Evolutionary conservation across 1,284 basidiomycete species (phyloP).

Genomic region (Microstroma glucosiphilum): DNA sequence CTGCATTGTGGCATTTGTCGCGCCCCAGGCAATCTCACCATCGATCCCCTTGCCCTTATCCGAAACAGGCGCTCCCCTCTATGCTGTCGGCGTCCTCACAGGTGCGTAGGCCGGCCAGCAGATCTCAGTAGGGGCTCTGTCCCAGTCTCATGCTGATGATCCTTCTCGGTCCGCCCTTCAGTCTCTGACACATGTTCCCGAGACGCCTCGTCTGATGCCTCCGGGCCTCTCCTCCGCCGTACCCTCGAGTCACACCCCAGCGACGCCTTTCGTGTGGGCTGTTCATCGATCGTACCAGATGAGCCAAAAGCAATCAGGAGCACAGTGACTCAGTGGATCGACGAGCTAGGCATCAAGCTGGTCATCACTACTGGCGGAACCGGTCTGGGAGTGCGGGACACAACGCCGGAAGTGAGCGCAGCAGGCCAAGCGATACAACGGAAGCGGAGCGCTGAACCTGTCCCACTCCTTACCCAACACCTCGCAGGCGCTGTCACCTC

Average conservation of each 20-base stretch:
- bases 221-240: conserved; percentile 25
- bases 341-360: conserved; percentile 15
- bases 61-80: background rate
- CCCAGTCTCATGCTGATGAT: too few species aligned
- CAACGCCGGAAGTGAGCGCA: conserved; percentile 67
- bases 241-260: conserved; percentile 10
- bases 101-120: too few species aligned
- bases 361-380: conserved; percentile 74
- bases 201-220: conserved; percentile 18
- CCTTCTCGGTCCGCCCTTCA: too few species aligned
- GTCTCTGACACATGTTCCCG: too few species aligned
- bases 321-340: conserved; percentile 17
- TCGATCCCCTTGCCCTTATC: background rate
- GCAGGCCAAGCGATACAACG: background rate
- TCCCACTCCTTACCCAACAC: conserved; percentile 35
- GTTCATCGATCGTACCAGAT: conserved; percentile 21
- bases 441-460: background rate
- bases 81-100: background rate
- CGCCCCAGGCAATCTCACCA: too few species aligned
- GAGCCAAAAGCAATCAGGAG: conserved; percentile 14
- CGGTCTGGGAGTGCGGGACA: conserved; percentile 71
- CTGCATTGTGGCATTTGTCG: too few species aligned
- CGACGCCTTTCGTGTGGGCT: conserved; percentile 15
- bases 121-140: too few species aligned
- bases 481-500: conserved; percentile 60